Base-by-base conservation (phyloP, 208 protist species). In the Crithidia acanthocephali region DNA sequence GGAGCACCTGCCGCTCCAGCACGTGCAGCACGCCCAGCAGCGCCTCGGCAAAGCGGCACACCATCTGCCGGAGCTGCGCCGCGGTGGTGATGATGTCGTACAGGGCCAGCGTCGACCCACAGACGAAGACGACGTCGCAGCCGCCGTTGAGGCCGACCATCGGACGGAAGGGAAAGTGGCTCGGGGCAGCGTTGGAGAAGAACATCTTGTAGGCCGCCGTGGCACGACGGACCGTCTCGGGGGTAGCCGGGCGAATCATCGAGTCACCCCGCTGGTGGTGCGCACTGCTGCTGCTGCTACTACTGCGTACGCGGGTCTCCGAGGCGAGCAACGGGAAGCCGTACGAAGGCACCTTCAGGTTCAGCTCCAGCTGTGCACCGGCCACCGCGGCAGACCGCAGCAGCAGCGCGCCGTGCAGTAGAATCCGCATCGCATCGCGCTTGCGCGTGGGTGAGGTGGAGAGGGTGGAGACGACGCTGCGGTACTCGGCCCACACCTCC, bases 401-500 rank as follows among this genome's bases (percentile, higher is more conserved):
- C 25, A 91, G 72, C 30, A 95, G 74, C 6, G 88, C 90, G 16
- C 90, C 90, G 71, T 95, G 87, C 62, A 95, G 76, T 6, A 95
- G 75, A 42, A 95, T 81, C 44, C 87, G 87, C 74, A 95, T 68
- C 1, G 90, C 90, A 53, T 92, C 84, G 15, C 87, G 84, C 68
- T 93, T 93, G 30, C 90, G 80, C 33, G 80, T 64, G 22, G 81
- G 85, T 11, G 86, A 92, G 22, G 90, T 95, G 20, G 76, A 81
- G 73, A 95, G 81, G 7, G 56, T 47, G 11, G 64, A 69, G 27
- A 95, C 90, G 28, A 82, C 78, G 40, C 76, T 76, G 65, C 78
- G 81, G 68, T 93, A 95, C 71, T 93, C 85, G 1, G 90, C 88
- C 90, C 90, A 95, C 8, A 95, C 90, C 68, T 95, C 87, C 10